A percentile compares a stretch with the other conserved stretches of the same genome.
phyloP scores from a whole-genome alignment of 345 rosid genomes.

The Brassica nigra region DNA sequence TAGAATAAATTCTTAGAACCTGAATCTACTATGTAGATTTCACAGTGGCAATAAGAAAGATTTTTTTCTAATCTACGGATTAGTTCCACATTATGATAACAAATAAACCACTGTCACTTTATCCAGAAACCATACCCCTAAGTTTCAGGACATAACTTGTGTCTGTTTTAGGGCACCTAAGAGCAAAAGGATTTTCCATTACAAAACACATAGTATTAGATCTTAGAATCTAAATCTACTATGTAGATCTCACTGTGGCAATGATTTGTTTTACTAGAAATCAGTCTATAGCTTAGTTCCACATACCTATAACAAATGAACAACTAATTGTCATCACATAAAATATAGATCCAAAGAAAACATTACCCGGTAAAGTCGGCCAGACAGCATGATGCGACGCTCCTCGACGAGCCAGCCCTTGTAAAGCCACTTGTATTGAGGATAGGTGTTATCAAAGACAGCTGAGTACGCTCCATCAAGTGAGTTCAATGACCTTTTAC shows the following conservation, averaged over 20 bases:
- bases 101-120: background rate
- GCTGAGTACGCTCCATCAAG: background rate
- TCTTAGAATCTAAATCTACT: background rate
- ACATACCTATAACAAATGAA: background rate
- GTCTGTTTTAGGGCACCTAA: background rate
- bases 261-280: background rate
- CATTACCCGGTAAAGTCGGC: constrained; percentile 23
- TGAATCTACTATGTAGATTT: background rate
- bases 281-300: background rate
- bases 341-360: background rate
- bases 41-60: background rate
- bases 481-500: background rate
- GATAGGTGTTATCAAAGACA: background rate
- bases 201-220: background rate
- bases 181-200: background rate
- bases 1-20: background rate
- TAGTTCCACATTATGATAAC: background rate
- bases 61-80: background rate
- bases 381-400: background rate
- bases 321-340: background rate
- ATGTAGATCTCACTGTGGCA: background rate
- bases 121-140: background rate
- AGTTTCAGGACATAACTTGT: background rate
- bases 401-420: constrained; percentile 29
- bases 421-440: constrained; percentile 15